Evolutionary conservation across 805 yeast species (phyloP), one percentile per base, ranked within the genome.

Genomic region (Cyberlindnera mississippiensis): DNA sequence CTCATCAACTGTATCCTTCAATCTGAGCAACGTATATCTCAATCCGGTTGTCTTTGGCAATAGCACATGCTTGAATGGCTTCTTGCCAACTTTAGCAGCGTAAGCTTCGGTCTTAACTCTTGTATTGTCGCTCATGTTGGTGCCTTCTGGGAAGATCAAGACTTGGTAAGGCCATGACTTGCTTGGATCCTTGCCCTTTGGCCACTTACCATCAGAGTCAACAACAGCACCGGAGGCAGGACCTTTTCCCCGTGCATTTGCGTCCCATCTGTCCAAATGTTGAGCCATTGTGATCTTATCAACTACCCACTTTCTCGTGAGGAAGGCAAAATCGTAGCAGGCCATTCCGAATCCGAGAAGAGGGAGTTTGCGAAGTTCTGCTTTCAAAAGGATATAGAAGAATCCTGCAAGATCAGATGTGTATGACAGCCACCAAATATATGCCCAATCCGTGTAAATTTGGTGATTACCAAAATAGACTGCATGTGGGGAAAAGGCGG

Each of bases 391-490:
- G 44, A 91, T 88, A 52, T 73, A 78, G 9, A 90, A 69, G 36
- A 76, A 71, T 29, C 83, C 84, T 8, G 82, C 76, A 33, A 81
- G 61, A n/a, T 71, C 61, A 11, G 87, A 76, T 6, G 89, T 73
- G 59, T 86, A 84, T 0, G 85, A 69, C 16, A 85, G 46, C 78
- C 86, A 91, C 99, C 99, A 91, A 41, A 88, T 52, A 53, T 77
- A 89, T 10, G 85, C 71, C 99, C 99, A 91, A 60, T 91, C 99
- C 4, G 91, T 80, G 60, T 91, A 91, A 18, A 91, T 82, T 64
- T 90, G 97, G 62, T 91, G 98, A 59, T 91, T 91, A n/a, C 93
- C 78, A 28, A 90, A 81, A 35, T 83, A 60, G 2, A 91, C 72
- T 0, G 85, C 72, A 30, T 79, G 72, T 16, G 75, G 75, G 7